phyloP scores from a whole-genome alignment of 2,329 filamentous ascomycete species.

The Fonsecaea pedrosoi region DNA sequence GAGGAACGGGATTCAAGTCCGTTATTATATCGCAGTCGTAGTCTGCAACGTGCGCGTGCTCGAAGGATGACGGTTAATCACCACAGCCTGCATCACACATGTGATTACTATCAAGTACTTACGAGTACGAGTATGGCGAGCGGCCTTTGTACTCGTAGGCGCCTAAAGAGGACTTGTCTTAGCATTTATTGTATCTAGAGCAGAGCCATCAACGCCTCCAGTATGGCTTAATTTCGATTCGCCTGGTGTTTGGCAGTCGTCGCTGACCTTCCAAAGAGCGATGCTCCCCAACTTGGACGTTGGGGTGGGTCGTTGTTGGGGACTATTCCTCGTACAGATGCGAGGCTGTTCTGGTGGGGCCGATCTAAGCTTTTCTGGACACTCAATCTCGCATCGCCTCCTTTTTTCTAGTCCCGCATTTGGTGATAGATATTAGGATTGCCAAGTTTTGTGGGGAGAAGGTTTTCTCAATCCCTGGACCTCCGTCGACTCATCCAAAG shows the following conservation, averaged over 20 bases:
- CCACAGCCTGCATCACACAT: background rate
- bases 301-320: background rate
- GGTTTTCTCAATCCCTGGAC: background rate
- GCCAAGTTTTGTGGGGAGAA: background rate
- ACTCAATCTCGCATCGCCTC: conserved; percentile 3
- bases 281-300: background rate
- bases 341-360: background rate
- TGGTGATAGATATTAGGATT: background rate
- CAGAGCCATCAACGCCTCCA: background rate
- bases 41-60: background rate
- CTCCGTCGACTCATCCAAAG: background rate
- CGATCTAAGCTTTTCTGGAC: background rate
- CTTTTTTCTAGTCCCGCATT: background rate
- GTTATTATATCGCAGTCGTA: background rate
- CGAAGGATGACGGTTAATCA: background rate
- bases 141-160: background rate
- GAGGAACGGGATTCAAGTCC: background rate
- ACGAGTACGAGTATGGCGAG: too few relatives aligned
- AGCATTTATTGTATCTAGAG: background rate
- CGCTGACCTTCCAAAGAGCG: background rate
- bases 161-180: background rate
- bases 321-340: background rate
- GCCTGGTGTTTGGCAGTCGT: background rate
- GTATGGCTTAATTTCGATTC: background rate
- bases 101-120: background rate